These are phyloP conservation scores for Pyrenophora tritici-repentis DNA, from an alignment of 2,329 filamentous ascomycete genomes.

Conservation along the genomic window DNA sequence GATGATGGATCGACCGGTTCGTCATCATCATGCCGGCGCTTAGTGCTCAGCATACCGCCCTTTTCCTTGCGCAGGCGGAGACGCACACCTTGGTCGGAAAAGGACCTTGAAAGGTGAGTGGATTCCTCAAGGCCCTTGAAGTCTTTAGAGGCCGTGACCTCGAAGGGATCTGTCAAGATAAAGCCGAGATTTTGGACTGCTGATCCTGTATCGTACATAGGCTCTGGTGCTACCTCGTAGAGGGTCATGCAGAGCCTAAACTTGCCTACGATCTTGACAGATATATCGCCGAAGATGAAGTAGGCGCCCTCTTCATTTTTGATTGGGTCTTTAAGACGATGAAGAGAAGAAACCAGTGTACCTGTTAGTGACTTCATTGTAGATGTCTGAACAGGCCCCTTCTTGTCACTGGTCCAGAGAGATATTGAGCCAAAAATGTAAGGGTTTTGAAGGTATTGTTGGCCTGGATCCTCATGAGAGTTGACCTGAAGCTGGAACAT, in stretches of 20 bases:
- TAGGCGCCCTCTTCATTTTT: slow-evolving; percentile 79
- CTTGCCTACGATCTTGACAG: slow-evolving; percentile 72
- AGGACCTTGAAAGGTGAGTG: slow-evolving; percentile 77
- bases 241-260: slow-evolving; percentile 78
- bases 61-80: slow-evolving; percentile 83
- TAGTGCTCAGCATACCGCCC: slow-evolving; percentile 49
- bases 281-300: slow-evolving; percentile 90
- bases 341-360: slow-evolving; percentile 77
- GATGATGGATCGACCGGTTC: no score
- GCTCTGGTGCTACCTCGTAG: slow-evolving; percentile 56
- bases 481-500: slow-evolving; percentile 72
- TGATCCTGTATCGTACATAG: slow-evolving; percentile 7
- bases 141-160: slow-evolving; percentile 65
- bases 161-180: slow-evolving; percentile 69
- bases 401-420: slow-evolving; percentile 55
- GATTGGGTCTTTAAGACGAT: slow-evolving; percentile 74
- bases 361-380: slow-evolving; percentile 63
- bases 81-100: slow-evolving; percentile 86
- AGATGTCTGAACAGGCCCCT: slow-evolving; percentile 52
- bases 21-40: slow-evolving; percentile 13
- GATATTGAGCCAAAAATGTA: slow-evolving; percentile 67
- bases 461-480: slow-evolving; percentile 56
- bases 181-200: slow-evolving; percentile 55
- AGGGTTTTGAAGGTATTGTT: slow-evolving; percentile 69
- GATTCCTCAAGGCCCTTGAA: slow-evolving; percentile 83